Base-by-base conservation (phyloP, 2,329 filamentous ascomycete species). In the Penicillium vulpinum region DNA sequence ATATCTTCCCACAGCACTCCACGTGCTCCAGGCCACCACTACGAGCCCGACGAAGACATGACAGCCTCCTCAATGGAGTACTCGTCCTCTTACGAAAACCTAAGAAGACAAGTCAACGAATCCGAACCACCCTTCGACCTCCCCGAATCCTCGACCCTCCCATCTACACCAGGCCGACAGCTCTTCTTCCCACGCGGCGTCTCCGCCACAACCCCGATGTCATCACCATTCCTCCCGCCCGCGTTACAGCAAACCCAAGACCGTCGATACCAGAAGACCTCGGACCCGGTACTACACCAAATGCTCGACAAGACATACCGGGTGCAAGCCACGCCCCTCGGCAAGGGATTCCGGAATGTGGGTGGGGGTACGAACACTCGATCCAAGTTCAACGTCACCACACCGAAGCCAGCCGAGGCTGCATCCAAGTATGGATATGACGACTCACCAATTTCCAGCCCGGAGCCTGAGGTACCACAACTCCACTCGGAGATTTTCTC, bases 241-340 rank as follows among this genome's bases (percentile, higher is more conserved):
- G 73, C 78, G 66, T 70, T 74, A 71, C 71, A 72, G 55, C 68
- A 76, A 62, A 57, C 72, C 29, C 70, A 70, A 60, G 75, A 76
- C 50, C 68, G 67, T 35, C 62, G 69, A 13, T 70, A 74, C 43
- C 67, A 70, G 13, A 79, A 73, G 76, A 67, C 67, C 5, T 70
- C 70, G 8, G 91, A 97, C 70, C 90, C 90, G 3, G 81, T 97
- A 9, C 83, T 99, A 39, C 93, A 97, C 73, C 90, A 89, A 57
- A 82, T 97, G n/a, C 85, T 96, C 5, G 92, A 97, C 79, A 97
- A 95, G 76, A 97, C 90, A 56, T 99, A 96, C 78, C 90, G 93
- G 31, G 83, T 99, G 24, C 91, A 95, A 74, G 91, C 93, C 6
- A 99, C 94, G 10, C 94, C 94, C 0, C 87, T 94, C 64, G 88